Evolutionary conservation across 2,329 filamentous ascomycete genomes (phyloP), one percentile per base, ranked within the genome.

Genomic region (Magnaporthiopsis poae): DNA sequence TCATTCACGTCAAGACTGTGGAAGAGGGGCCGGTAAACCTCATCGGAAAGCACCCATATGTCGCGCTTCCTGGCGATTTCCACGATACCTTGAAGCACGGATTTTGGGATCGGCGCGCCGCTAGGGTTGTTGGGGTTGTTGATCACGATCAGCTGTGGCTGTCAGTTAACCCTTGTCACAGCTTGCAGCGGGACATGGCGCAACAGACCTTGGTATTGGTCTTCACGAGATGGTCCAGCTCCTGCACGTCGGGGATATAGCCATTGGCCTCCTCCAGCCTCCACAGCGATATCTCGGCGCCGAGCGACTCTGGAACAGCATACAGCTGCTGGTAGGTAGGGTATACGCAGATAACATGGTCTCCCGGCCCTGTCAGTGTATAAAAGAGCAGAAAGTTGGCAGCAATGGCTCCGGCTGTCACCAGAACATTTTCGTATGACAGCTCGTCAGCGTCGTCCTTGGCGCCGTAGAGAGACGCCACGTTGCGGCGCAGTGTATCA

Each of bases 241-340:
- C 87, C 7, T 84, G 80, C 18, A 91, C 75, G 69, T 91, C 82
- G 0, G 90, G 86, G 8, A 88, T 77, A 80, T 88, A 95, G 21
- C 83, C 81, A 63, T 90, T 83, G 29, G 86, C 80, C 59, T 84
- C 81, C 63, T 82, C 83, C 11, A 91, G 81, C 73, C 85, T 86
- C 92, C 92, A 96, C 13, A 94, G 75, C 60, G 87, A 87, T 21
- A 96, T 89, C 67, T 91, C 85, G 0, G 90, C 91, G 0, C 92
- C 91, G 5, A 96, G 78, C 56, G 87, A 89, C 70, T 82, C 81
- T 0, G 92, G 91, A 0, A 96, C 85, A 12, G 86, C 81, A 73
- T 94, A 95, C 1, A 96, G 82, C 72, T 95, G 91, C 75, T 95
- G 90, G 72, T 95, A 96, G 0, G 91, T 94, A 15, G 92, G 92